These are phyloP conservation scores for Exobasidium rhododendri DNA, from an alignment of 1,284 basidiomycete genomes.

Conservation along the genomic window DNA sequence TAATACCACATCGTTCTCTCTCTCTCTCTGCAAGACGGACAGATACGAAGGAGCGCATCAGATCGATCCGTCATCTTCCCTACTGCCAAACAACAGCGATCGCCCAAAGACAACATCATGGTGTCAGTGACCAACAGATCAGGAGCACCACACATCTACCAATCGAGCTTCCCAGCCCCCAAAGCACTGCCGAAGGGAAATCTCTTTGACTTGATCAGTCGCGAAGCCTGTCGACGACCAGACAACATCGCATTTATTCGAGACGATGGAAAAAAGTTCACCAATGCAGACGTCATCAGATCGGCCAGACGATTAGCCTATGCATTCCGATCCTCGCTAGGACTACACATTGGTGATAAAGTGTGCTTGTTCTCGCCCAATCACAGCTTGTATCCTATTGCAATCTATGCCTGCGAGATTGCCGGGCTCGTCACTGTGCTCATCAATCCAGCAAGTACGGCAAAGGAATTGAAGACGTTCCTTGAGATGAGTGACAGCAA, in stretches of 20 bases:
- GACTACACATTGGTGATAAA: background rate
- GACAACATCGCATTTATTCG: slow-evolving; percentile 1
- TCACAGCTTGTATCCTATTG: background rate
- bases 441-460: slow-evolving; percentile 5
- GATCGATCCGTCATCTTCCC: too few species aligned
- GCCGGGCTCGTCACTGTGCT: background rate
- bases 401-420: slow-evolving; percentile 5
- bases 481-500: slow-evolving; percentile 2
- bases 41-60: too few species aligned
- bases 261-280: slow-evolving; percentile 5
- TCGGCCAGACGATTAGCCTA: background rate
- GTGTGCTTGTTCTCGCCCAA: slow-evolving; percentile 1
- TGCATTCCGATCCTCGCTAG: background rate
- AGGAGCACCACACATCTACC: background rate
- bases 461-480: slow-evolving; percentile 1
- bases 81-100: too few species aligned
- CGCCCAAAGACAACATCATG: too few species aligned
- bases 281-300: background rate
- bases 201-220: slow-evolving; percentile 7
- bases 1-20: too few species aligned
- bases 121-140: too few species aligned
- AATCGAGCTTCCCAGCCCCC: slow-evolving; percentile 2
- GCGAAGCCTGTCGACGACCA: background rate
- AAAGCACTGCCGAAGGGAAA: background rate
- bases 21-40: too few species aligned